Conservation (phyloP, 139 green algal genomes). For the Chlamydomonas applanata region DNA sequence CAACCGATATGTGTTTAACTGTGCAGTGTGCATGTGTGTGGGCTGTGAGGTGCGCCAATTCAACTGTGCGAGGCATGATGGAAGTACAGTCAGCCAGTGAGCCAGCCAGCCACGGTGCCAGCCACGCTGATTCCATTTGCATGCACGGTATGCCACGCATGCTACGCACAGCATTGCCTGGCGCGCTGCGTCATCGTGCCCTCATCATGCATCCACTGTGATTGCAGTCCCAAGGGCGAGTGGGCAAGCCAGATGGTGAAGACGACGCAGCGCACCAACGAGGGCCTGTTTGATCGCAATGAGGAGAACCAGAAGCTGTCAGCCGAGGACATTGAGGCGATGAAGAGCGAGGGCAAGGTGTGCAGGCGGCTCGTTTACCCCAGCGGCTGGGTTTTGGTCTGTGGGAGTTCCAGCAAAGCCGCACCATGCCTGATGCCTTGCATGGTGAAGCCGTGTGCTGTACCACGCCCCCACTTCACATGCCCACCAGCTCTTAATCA, state of each 20-base stretch:
- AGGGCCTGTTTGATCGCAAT: constrained; percentile 44
- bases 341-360: constrained; percentile 54
- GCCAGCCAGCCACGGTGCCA: no score
- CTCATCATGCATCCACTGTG: no score
- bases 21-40: no score
- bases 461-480: neutral
- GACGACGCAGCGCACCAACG: constrained; percentile 44
- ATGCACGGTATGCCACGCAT: no score
- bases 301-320: constrained; percentile 58
- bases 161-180: neutral
- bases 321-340: constrained; percentile 50
- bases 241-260: constrained; percentile 11
- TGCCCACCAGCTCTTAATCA: neutral
- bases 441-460: no score
- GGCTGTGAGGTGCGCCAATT: no score
- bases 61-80: no score
- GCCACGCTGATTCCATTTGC: no score
- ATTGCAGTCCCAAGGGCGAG: neutral
- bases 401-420: no score
- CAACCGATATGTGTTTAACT: no score
- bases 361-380: neutral
- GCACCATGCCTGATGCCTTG: no score
- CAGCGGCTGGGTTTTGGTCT: neutral
- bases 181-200: neutral
- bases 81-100: no score